A percentile compares a stretch with the other conserved stretches of the same genome.
Evolutionary conservation across 768 basidiomycete genomes (phyloP).

Genomic region (Calocybe gangraenosa): DNA sequence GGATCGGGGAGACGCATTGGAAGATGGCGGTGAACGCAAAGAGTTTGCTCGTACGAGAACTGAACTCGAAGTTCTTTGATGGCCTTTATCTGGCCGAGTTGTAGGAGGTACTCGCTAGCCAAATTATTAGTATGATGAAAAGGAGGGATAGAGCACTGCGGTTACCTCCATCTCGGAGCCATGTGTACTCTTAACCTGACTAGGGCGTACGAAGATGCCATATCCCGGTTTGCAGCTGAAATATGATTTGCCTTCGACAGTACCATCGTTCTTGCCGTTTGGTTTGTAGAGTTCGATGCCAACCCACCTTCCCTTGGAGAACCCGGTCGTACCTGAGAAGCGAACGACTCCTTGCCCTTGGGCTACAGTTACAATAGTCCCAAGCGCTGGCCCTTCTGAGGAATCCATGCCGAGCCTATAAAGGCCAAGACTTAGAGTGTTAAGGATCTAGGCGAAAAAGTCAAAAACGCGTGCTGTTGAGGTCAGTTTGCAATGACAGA

Average conservation of each 20-base stretch:
- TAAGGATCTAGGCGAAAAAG: too few species aligned
- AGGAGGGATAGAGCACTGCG: not conserved
- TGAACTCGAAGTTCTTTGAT: conserved; percentile 59
- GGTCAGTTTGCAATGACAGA: too few species aligned
- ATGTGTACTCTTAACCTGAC: conserved; percentile 69
- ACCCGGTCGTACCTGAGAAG: conserved; percentile 80
- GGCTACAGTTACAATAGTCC: conserved; percentile 74
- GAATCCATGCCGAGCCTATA: conserved; percentile 3
- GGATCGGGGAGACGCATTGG: conserved; percentile 56
- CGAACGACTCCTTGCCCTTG: conserved; percentile 83
- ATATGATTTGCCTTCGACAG: conserved; percentile 73
- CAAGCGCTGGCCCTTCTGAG: conserved; percentile 37
- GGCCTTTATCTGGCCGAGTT: conserved; percentile 36
- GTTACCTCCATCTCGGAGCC: conserved; percentile 37
- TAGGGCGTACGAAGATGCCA: conserved; percentile 88
- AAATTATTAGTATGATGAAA: conserved; percentile 1
- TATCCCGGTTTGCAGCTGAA: conserved; percentile 73
- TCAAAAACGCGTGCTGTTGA: too few species aligned
- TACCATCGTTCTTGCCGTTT: conserved; percentile 95
- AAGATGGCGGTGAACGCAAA: conserved; percentile 37
- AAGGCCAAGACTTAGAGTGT: too few species aligned
- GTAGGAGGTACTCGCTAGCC: conserved; percentile 22
- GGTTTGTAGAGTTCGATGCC: conserved; percentile 83
- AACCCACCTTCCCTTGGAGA: conserved; percentile 90
- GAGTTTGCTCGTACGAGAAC: conserved; percentile 37